phyloP scores from a whole-genome alignment of 139 green algal genomes.

The Chlorella sp. region DNA sequence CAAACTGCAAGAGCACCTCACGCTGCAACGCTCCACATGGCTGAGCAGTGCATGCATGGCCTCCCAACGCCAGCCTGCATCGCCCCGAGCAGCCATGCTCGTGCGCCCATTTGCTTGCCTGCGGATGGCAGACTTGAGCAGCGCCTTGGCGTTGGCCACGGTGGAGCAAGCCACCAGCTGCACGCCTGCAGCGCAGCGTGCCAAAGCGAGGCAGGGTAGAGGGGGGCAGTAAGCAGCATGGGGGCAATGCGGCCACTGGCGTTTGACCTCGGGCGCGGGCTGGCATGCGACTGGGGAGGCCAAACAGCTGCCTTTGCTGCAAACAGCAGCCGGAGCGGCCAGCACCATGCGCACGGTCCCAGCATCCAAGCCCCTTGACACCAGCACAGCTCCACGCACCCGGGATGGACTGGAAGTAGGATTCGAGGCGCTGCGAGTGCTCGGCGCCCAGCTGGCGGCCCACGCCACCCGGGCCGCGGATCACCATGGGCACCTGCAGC shows the following conservation, averaged over 20 bases:
- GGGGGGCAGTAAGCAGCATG: not conserved
- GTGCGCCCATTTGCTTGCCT: too few relatives aligned
- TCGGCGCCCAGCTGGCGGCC: constrained; percentile 95
- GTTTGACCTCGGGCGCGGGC: too few relatives aligned
- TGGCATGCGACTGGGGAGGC: too few relatives aligned
- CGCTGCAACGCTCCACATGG: too few relatives aligned
- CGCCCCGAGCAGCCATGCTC: too few relatives aligned
- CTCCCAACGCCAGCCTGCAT: too few relatives aligned
- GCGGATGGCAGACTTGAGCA: constrained; percentile 90
- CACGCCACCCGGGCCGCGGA: constrained; percentile 88
- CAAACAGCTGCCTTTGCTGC: too few relatives aligned
- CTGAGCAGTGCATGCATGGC: too few relatives aligned
- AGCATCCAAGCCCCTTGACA: not conserved
- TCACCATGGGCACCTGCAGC: constrained; percentile 83
- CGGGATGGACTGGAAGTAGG: constrained; percentile 85
- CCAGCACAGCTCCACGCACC: not conserved
- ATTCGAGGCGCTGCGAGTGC: constrained; percentile 96
- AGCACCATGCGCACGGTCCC: not conserved
- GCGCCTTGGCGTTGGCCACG: constrained; percentile 88
- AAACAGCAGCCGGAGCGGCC: not conserved
- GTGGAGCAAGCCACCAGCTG: constrained; percentile 94
- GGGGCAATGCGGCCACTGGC: not conserved
- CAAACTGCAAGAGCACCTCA: too few relatives aligned
- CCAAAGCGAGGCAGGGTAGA: not conserved
- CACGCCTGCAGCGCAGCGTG: constrained; percentile 67